These are phyloP conservation scores for Metarhizium robertsii DNA, from an alignment of 2,329 filamentous ascomycete species.

Conservation along the genomic window DNA sequence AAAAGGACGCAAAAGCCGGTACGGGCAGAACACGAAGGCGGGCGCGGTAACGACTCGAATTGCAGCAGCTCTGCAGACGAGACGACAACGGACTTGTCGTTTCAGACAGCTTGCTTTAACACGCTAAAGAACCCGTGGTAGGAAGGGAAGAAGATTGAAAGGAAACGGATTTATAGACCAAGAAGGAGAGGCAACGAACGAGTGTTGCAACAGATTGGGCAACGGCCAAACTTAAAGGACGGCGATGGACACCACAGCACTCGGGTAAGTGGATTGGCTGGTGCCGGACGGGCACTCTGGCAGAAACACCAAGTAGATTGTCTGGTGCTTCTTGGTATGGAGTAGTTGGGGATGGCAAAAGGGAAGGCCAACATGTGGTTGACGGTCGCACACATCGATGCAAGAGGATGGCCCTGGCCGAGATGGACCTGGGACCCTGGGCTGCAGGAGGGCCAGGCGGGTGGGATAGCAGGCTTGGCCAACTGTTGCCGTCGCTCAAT, in stretches of 20 bases:
- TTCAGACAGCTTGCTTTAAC: too few relatives aligned
- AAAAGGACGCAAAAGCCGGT: background rate
- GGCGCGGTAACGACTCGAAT: background rate
- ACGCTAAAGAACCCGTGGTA: too few relatives aligned
- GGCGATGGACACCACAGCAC: background rate
- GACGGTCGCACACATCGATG: too few relatives aligned
- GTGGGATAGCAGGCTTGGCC: background rate
- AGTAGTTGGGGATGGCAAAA: too few relatives aligned
- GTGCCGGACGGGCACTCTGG: too few relatives aligned
- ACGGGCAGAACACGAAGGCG: background rate
- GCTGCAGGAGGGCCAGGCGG: too few relatives aligned
- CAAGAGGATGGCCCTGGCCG: too few relatives aligned
- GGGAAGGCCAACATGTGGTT: too few relatives aligned
- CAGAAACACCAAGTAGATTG: background rate
- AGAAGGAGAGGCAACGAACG: background rate
- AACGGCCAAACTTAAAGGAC: background rate
- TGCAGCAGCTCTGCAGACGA: background rate
- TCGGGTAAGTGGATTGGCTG: background rate
- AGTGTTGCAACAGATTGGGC: background rate
- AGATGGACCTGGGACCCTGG: too few relatives aligned
- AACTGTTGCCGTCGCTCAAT: background rate
- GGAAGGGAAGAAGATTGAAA: background rate
- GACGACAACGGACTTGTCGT: too few relatives aligned
- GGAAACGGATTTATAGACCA: background rate
- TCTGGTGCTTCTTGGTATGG: too few relatives aligned